Evolutionary conservation across 2,329 filamentous ascomycete genomes (phyloP).

Genomic region (Pseudogymnoascus pannorum): DNA sequence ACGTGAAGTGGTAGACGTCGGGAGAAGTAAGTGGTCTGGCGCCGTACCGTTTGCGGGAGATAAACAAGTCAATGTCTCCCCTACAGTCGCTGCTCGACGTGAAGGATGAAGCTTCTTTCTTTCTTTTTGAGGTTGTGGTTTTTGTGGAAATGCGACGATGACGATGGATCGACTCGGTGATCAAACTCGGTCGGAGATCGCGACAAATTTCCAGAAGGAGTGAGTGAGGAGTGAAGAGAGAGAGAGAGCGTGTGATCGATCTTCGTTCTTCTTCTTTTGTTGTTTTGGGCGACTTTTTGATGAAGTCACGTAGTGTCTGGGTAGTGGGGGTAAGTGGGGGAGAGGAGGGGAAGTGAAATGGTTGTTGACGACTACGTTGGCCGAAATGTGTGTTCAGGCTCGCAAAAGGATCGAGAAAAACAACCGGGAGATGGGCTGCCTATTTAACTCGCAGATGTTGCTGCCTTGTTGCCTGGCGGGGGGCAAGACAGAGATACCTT

Average conservation of each 20-base stretch:
- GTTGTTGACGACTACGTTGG: constrained; percentile 22
- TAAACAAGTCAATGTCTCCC: constrained; percentile 98
- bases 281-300: constrained; percentile 3
- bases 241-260: neutral
- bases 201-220: constrained; percentile 2
- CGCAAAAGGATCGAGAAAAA: constrained; percentile 12
- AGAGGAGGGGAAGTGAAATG: constrained; percentile 7
- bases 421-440: constrained; percentile 22
- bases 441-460: constrained; percentile 10
- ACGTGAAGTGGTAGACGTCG: constrained; percentile 14
- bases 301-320: constrained; percentile 8
- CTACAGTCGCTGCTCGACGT: constrained; percentile 45
- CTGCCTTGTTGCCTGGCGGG: constrained; percentile 6
- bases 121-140: constrained; percentile 13
- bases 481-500: constrained; percentile 4
- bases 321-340: constrained; percentile 11
- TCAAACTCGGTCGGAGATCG: constrained; percentile 7
- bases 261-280: neutral
- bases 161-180: constrained; percentile 12
- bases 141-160: constrained; percentile 19
- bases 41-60: constrained; percentile 70
- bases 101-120: constrained; percentile 11
- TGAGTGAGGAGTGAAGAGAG: neutral
- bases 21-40: constrained; percentile 15
- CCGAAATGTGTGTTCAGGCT: constrained; percentile 19